These are phyloP conservation scores for Pyrenopolyporus hunteri DNA, from an alignment of 495 filamentous ascomycete species.

Conservation along the genomic window DNA sequence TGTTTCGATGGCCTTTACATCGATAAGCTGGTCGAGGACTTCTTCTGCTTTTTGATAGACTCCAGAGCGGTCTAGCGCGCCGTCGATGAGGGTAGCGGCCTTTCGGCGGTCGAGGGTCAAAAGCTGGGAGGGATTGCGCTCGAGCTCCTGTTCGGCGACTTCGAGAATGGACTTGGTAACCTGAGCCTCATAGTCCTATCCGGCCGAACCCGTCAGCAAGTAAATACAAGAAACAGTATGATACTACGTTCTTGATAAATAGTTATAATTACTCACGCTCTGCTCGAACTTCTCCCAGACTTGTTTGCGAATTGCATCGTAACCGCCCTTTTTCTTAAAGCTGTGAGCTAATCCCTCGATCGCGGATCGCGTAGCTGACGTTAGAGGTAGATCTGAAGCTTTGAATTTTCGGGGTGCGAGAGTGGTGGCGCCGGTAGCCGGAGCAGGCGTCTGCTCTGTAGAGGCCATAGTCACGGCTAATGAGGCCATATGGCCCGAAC, in stretches of 20 bases:
- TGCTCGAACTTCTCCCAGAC: conserved; percentile 81
- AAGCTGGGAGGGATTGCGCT: conserved; percentile 72
- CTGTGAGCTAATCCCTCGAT: conserved; percentile 80
- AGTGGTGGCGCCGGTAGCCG: conserved; percentile 47
- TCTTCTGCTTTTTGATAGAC: conserved; percentile 77
- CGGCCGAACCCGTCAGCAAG: conserved; percentile 4
- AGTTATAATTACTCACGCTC: conserved; percentile 60
- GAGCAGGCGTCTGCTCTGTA: conserved; percentile 45
- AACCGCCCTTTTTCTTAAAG: conserved; percentile 91
- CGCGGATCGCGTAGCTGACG: conserved; percentile 69
- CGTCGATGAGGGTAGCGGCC: conserved; percentile 83
- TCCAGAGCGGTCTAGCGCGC: conserved; percentile 79
- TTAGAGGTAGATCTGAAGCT: conserved; percentile 79
- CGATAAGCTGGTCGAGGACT: conserved; percentile 70
- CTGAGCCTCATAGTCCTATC: conserved; percentile 68
- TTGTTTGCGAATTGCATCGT: conserved; percentile 81
- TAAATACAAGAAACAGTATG: neutral
- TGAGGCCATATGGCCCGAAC: conserved; percentile 35
- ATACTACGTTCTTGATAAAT: neutral
- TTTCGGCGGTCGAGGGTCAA: conserved; percentile 80
- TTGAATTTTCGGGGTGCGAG: conserved; percentile 73
- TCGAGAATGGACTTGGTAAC: conserved; percentile 71
- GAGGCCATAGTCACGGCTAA: conserved; percentile 50
- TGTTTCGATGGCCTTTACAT: conserved; percentile 67
- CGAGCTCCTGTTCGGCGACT: conserved; percentile 80